Percentiles rank a stretch among this genome's conserved stretches.
Evolutionary conservation across 148 eudicot species (phyloP).

Genomic region (Spergularia marina): DNA sequence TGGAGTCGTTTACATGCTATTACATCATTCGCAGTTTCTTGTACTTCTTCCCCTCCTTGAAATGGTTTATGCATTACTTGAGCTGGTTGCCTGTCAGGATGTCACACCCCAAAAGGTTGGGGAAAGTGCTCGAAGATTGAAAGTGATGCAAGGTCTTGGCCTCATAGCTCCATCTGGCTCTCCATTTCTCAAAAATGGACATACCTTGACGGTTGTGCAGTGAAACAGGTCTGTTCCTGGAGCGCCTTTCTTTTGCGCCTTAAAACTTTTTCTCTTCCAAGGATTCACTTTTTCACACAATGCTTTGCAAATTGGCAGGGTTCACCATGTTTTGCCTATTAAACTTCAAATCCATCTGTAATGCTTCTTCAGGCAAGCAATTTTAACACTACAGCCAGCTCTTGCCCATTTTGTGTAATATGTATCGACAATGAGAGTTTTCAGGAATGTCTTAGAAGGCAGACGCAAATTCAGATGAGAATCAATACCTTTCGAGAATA

Average conservation of each 20-base stretch:
- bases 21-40: not conserved
- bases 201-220: slow-evolving; percentile 11
- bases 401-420: slow-evolving; percentile 14
- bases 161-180: slow-evolving; percentile 64
- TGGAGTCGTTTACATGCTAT: not conserved
- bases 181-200: slow-evolving; percentile 42
- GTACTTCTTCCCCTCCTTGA: not conserved
- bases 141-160: slow-evolving; percentile 72
- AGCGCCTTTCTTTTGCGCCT: not conserved
- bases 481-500: too few species aligned
- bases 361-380: slow-evolving; percentile 15
- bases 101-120: slow-evolving; percentile 28
- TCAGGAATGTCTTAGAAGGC: not conserved
- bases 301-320: slow-evolving; percentile 9
- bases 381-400: slow-evolving; percentile 5
- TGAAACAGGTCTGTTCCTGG: not conserved
- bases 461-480: too few species aligned
- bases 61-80: not conserved
- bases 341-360: not conserved
- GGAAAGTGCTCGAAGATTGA: slow-evolving; percentile 51
- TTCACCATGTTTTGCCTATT: not conserved
- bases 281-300: not conserved
- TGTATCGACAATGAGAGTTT: slow-evolving; percentile 4
- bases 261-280: not conserved
- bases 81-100: slow-evolving; percentile 24